Evolutionary conservation across 805 yeast genomes (phyloP).

Genomic region (Cyberlindnera bimundalis): DNA sequence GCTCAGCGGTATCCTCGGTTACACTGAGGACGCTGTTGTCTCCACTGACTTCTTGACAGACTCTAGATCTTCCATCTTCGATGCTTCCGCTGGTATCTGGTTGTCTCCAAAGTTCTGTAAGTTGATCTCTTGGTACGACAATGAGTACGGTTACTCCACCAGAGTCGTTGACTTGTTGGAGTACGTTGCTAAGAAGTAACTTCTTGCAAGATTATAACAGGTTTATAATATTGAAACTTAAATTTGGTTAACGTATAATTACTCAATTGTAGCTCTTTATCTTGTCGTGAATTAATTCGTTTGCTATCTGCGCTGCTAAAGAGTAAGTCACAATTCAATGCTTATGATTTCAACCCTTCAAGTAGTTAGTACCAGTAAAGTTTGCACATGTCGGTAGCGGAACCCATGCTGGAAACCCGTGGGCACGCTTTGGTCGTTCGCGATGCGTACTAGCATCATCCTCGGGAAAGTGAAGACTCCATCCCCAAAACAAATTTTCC

Average conservation of each 20-base stretch:
- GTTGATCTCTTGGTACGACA: conserved; percentile 93
- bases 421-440: no score
- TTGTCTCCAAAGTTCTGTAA: conserved; percentile 86
- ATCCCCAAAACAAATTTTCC: no score
- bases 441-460: no score
- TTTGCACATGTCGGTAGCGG: no score
- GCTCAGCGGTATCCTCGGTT: conserved; percentile 80
- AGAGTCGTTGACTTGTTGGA: conserved; percentile 90
- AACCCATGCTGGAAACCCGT: no score
- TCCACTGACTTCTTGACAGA: conserved; percentile 87
- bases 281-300: no score
- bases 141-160: conserved; percentile 94
- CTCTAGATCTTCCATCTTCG: conserved; percentile 82
- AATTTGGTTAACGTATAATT: conserved; percentile 13
- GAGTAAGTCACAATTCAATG: no score
- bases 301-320: no score
- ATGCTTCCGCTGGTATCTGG: conserved; percentile 86
- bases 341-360: no score
- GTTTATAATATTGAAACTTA: conserved; percentile 11
- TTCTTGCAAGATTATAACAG: conserved; percentile 6
- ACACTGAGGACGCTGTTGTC: conserved; percentile 91
- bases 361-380: no score
- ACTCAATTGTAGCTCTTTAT: conserved; percentile 3
- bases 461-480: no score
- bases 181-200: conserved; percentile 53